These are phyloP conservation scores for Spathaspora girioi DNA, from an alignment of 805 yeast genomes.

Conservation along the genomic window DNA sequence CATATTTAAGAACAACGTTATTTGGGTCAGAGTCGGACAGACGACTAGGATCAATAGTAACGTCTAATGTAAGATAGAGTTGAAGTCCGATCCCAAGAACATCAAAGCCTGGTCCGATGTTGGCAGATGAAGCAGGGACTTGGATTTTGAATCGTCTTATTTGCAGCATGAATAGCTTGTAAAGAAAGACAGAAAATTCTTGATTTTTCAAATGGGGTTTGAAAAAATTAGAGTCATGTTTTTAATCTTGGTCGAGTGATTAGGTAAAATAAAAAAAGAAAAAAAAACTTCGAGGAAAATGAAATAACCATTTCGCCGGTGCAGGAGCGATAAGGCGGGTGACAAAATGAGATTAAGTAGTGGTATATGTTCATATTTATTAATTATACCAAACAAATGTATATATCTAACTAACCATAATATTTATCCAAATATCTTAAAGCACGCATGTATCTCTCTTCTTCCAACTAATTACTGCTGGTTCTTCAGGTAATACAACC, in stretches of 20 bases:
- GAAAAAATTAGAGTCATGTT: neutral
- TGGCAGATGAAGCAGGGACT: slow-evolving; percentile 97
- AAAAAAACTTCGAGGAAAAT: neutral
- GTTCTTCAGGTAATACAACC: slow-evolving; percentile 87
- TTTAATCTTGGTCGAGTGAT: neutral
- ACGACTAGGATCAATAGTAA: slow-evolving; percentile 52
- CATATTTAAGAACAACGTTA: slow-evolving; percentile 68
- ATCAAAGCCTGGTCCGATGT: slow-evolving; percentile 98
- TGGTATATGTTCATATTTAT: neutral
- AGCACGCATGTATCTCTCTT: slow-evolving; percentile 48
- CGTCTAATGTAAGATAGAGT: slow-evolving; percentile 67
- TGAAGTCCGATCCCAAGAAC: slow-evolving; percentile 90
- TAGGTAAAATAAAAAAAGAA: neutral
- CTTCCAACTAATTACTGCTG: slow-evolving; percentile 71
- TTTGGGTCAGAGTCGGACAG: slow-evolving; percentile 56
- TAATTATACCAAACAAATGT: neutral
- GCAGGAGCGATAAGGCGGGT: neutral
- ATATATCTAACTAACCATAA: neutral
- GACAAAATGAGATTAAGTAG: too few relatives aligned
- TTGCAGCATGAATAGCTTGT: neutral
- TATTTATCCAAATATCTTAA: slow-evolving; percentile 6
- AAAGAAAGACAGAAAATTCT: neutral
- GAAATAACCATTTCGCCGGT: neutral
- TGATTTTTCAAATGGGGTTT: neutral
- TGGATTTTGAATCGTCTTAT: slow-evolving; percentile 46